These are phyloP conservation scores for Starmerella bombicola DNA, from an alignment of 805 yeast genomes.

Conservation along the genomic window DNA sequence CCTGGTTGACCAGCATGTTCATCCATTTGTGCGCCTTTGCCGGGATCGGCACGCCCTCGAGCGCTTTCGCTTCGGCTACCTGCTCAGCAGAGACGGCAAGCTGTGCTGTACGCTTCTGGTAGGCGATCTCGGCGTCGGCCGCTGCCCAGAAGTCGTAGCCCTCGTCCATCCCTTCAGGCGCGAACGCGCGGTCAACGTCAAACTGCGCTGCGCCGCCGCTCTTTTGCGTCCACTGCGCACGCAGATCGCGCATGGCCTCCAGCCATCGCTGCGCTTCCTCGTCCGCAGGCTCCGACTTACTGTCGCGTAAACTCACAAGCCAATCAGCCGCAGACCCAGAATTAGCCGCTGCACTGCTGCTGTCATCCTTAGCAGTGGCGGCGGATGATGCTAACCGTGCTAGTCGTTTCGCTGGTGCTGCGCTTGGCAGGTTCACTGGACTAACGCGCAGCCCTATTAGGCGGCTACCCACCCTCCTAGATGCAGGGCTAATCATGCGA, in stretches of 20 bases:
- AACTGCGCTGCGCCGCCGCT: slow-evolving; percentile 23
- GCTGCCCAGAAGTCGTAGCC: slow-evolving; percentile 27
- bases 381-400: too few species aligned
- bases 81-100: slow-evolving; percentile 41
- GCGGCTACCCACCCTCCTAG: too few species aligned
- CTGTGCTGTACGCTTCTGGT: slow-evolving; percentile 13
- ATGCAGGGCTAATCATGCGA: too few species aligned
- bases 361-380: too few species aligned
- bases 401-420: too few species aligned
- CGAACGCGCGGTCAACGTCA: slow-evolving; percentile 33
- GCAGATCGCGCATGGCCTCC: slow-evolving; percentile 31
- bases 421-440: too few species aligned
- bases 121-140: slow-evolving; percentile 23
- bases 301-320: slow-evolving; percentile 11
- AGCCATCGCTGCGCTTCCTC: slow-evolving; percentile 33
- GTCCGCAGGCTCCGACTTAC: slow-evolving; percentile 1
- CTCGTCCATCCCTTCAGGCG: slow-evolving; percentile 31
- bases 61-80: slow-evolving; percentile 39
- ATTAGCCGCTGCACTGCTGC: too few species aligned
- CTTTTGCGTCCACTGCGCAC: slow-evolving; percentile 31
- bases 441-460: too few species aligned
- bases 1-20: slow-evolving; percentile 65
- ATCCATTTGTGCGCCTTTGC: slow-evolving; percentile 53
- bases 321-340: slow-evolving; percentile 13
- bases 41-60: slow-evolving; percentile 47